These are phyloP conservation scores for Lavandula angustifolia DNA, from an alignment of 257 asterid species.

Conservation along the genomic window DNA sequence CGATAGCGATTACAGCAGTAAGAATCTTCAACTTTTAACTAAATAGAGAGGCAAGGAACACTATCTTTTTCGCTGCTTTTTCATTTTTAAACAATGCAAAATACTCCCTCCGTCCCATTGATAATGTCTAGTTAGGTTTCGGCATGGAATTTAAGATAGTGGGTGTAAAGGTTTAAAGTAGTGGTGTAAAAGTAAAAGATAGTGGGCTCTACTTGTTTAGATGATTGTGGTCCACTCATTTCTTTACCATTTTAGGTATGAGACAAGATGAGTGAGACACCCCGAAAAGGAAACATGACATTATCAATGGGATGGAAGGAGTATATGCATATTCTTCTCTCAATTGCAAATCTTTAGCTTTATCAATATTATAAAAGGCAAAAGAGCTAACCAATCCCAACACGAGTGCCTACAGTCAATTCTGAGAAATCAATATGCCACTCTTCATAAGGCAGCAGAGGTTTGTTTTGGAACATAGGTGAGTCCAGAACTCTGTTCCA, in stretches of 20 bases:
- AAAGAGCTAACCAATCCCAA: slow-evolving; percentile 84
- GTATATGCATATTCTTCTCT: too few species aligned
- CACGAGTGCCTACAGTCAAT: slow-evolving; percentile 83
- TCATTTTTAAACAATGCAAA: background rate
- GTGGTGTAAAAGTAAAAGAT: too few species aligned
- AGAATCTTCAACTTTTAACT: background rate
- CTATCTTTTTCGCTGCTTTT: background rate
- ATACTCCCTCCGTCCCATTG: too few species aligned
- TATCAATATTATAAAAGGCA: slow-evolving; percentile 14
- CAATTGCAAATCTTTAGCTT: slow-evolving; percentile 13
- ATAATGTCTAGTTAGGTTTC: too few species aligned
- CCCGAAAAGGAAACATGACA: too few species aligned
- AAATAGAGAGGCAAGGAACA: slow-evolving; percentile 9
- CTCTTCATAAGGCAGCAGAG: slow-evolving; percentile 83
- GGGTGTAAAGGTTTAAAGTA: too few species aligned
- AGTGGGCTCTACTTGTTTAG: too few species aligned
- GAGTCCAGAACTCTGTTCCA: slow-evolving; percentile 86
- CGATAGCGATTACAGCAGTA: background rate
- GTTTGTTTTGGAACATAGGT: slow-evolving; percentile 77
- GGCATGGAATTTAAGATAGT: too few species aligned
- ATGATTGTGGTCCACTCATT: too few species aligned
- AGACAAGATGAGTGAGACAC: too few species aligned
- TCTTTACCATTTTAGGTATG: too few species aligned
- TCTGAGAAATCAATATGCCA: slow-evolving; percentile 95
- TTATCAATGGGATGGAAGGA: too few species aligned